Evolutionary conservation across 129 eudicot genomes (phyloP).

Genomic region (Arctium lappa): DNA sequence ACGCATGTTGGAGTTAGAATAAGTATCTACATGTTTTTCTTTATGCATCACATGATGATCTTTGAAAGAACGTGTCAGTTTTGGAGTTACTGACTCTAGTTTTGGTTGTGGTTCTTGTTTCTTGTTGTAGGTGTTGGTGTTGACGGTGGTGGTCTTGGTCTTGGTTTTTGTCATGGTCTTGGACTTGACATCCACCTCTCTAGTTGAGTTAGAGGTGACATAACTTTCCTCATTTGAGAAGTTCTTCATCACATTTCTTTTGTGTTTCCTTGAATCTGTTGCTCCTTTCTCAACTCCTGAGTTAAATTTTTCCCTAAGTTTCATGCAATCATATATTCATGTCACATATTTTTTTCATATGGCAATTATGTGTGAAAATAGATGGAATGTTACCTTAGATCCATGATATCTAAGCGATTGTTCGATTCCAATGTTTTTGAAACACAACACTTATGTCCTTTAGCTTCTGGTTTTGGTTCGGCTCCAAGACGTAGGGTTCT

Average conservation of each 20-base stretch:
- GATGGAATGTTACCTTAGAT: constrained; percentile 21
- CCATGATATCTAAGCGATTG: constrained; percentile 24
- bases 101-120: constrained; percentile 18
- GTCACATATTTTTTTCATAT: not conserved
- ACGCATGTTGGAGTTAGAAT: constrained; percentile 10
- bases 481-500: constrained; percentile 42
- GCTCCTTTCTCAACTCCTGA: constrained; percentile 25
- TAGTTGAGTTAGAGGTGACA: not conserved
- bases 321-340: not conserved
- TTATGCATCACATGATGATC: constrained; percentile 5
- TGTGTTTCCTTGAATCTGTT: constrained; percentile 10
- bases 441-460: constrained; percentile 7
- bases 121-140: not conserved
- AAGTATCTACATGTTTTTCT: constrained; percentile 26
- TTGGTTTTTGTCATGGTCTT: constrained; percentile 17
- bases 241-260: constrained; percentile 21
- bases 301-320: constrained; percentile 51
- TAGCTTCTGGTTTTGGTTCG: constrained; percentile 24
- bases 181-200: not conserved
- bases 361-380: not conserved
- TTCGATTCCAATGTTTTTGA: constrained; percentile 26
- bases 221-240: constrained; percentile 3
- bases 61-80: constrained; percentile 11
- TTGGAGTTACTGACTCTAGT: constrained; percentile 12
- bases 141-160: not conserved